Evolutionary conservation across 1,284 basidiomycete species (phyloP).

Genomic region (Ceraceosorus guamensis): DNA sequence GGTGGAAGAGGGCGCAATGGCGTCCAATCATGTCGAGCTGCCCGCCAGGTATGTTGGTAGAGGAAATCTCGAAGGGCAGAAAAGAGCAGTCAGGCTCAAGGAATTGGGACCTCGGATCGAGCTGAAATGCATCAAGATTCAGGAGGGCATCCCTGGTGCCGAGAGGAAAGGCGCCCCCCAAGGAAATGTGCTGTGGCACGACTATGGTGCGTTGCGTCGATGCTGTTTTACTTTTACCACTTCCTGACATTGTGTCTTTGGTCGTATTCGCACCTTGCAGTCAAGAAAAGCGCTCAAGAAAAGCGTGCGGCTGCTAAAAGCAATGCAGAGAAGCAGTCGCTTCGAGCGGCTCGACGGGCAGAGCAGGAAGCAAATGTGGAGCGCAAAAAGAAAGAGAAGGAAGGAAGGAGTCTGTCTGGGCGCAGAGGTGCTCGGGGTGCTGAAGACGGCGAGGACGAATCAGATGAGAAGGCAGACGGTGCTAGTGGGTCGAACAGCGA

Average conservation of each 20-base stretch:
- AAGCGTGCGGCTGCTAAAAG: constrained; percentile 17
- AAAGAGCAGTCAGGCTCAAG: constrained; percentile 80
- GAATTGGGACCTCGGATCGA: constrained; percentile 96
- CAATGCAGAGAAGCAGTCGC: constrained; percentile 21
- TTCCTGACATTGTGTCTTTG: no score
- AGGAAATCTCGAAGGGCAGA: constrained; percentile 82
- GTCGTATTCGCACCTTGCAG: background rate
- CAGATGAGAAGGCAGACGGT: constrained; percentile 9
- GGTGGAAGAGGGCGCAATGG: constrained; percentile 71
- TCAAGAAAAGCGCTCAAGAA: constrained; percentile 23
- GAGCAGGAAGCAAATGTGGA: constrained; percentile 39
- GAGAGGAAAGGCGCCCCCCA: constrained; percentile 3
- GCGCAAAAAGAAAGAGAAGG: constrained; percentile 34
- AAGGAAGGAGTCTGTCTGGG: constrained; percentile 6
- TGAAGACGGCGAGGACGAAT: constrained; percentile 6
- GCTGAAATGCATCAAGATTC: constrained; percentile 82
- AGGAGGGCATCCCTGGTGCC: constrained; percentile 63
- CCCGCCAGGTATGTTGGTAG: constrained; percentile 89
- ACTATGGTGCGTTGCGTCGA: constrained; percentile 16
- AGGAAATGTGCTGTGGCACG: constrained; percentile 44
- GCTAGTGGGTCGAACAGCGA: no score
- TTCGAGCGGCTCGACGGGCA: constrained; percentile 19
- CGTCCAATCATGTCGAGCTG: constrained; percentile 59
- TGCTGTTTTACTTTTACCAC: background rate
- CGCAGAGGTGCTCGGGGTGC: background rate